These are phyloP conservation scores for Cladosporium sp. DNA, from an alignment of 2,329 filamentous ascomycete species.

Conservation along the genomic window DNA sequence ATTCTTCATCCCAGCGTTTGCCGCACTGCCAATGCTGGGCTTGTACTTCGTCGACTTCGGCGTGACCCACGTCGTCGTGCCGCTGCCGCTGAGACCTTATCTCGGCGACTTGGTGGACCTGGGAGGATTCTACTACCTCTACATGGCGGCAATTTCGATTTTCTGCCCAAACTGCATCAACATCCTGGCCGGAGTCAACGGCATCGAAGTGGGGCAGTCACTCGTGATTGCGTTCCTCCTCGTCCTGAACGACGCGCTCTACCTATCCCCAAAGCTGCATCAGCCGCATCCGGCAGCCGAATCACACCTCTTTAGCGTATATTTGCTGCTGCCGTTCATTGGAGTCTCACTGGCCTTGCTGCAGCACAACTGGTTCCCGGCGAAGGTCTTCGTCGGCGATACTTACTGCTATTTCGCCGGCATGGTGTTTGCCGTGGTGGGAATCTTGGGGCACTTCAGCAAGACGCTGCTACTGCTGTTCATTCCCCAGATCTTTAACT, in stretches of 20 bases:
- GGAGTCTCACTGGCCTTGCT: slow-evolving; percentile 84
- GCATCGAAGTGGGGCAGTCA: slow-evolving; percentile 92
- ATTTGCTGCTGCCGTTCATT: slow-evolving; percentile 88
- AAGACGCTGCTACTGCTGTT: slow-evolving; percentile 91
- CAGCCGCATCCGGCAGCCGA: slow-evolving; percentile 92
- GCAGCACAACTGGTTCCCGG: slow-evolving; percentile 92
- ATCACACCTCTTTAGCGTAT: slow-evolving; percentile 92
- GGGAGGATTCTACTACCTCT: slow-evolving; percentile 72
- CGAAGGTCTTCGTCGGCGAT: slow-evolving; percentile 91
- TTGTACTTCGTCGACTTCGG: slow-evolving; percentile 99
- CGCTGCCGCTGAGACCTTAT: slow-evolving; percentile 75
- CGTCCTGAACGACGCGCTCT: slow-evolving; percentile 79
- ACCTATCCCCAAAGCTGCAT: slow-evolving; percentile 57
- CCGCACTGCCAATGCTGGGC: slow-evolving; percentile 85
- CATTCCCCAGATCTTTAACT: slow-evolving; percentile 93
- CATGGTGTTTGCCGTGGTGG: slow-evolving; percentile 97
- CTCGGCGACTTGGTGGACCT: slow-evolving; percentile 81
- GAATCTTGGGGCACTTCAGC: slow-evolving; percentile 94
- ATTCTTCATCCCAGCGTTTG: slow-evolving; percentile 93
- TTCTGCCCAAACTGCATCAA: slow-evolving; percentile 99
- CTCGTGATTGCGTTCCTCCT: slow-evolving; percentile 82
- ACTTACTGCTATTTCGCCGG: slow-evolving; percentile 99
- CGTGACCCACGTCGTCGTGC: slow-evolving; percentile 90
- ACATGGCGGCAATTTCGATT: slow-evolving; percentile 94
- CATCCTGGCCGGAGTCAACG: slow-evolving; percentile 98